These are phyloP conservation scores for Beauveria rudraprayagi DNA, from an alignment of 2,329 filamentous ascomycete genomes.

Conservation along the genomic window DNA sequence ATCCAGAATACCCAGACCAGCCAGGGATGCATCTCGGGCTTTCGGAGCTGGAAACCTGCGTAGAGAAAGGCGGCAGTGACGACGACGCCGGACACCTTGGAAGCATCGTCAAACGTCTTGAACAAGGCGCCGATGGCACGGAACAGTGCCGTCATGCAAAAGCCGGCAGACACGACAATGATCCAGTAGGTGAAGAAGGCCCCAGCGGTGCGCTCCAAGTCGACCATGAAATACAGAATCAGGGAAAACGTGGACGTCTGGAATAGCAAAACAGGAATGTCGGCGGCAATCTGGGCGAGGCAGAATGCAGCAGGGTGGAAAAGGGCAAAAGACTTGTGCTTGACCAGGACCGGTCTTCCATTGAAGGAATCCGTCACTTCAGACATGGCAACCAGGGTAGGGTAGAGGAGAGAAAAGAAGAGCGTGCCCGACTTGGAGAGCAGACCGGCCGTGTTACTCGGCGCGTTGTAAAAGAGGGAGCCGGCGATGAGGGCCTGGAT, in stretches of 20 bases:
- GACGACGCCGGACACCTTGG: constrained; percentile 45
- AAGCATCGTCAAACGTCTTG: constrained; percentile 48
- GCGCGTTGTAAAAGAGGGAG: constrained; percentile 60
- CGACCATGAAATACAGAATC: constrained; percentile 60
- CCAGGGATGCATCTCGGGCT: constrained; percentile 55
- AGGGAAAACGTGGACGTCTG: constrained; percentile 52
- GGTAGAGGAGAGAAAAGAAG: constrained; percentile 57
- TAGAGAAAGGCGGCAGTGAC: constrained; percentile 51
- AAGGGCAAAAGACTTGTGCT: constrained; percentile 50
- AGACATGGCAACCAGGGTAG: constrained; percentile 54
- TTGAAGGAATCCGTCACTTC: constrained; percentile 58
- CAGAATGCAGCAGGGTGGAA: constrained; percentile 53
- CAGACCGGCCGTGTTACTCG: constrained; percentile 47
- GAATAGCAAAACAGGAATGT: constrained; percentile 48
- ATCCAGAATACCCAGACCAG: constrained; percentile 58
- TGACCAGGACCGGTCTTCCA: constrained; percentile 50
- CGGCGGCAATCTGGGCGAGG: constrained; percentile 45
- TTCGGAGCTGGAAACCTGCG: constrained; percentile 55
- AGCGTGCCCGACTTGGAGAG: constrained; percentile 57
- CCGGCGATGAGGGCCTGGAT: constrained; percentile 54
- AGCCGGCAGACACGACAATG: constrained; percentile 40
- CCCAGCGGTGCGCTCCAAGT: constrained; percentile 58
- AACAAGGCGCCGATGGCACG: constrained; percentile 48
- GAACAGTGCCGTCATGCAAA: constrained; percentile 53
- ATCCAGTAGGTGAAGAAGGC: constrained; percentile 62